phyloP scores from a whole-genome alignment of 306 rosid genomes.

The Prunus davidiana region DNA sequence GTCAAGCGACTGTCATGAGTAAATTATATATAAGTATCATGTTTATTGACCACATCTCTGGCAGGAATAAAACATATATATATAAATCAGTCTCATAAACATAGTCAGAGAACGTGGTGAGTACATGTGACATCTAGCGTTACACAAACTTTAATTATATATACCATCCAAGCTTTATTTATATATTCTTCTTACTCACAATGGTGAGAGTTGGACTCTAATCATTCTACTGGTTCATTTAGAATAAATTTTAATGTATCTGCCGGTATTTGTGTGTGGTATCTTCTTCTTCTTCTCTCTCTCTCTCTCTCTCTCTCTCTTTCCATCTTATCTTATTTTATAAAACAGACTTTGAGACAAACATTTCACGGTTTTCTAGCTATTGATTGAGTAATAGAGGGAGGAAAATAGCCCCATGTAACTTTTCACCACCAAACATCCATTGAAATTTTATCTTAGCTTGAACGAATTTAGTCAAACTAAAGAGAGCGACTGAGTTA shows the following conservation, averaged over 20 bases:
- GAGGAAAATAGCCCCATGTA: not conserved
- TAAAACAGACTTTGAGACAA: not conserved
- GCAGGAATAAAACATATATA: not conserved
- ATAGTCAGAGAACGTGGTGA: not conserved
- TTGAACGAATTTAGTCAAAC: not conserved
- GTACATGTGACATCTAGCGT: not conserved
- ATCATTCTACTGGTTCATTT: not conserved
- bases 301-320: not conserved
- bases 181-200: not conserved
- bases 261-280: not conserved
- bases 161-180: no score
- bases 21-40: not conserved
- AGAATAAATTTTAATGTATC: not conserved
- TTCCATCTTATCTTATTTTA: not conserved
- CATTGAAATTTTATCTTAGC: not conserved
- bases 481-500: not conserved
- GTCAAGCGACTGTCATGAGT: conserved; percentile 32
- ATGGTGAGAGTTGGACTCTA: not conserved
- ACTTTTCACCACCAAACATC: not conserved
- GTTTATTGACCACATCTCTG: not conserved
- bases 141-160: not conserved
- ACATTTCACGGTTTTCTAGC: not conserved
- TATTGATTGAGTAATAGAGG: not conserved
- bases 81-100: not conserved
- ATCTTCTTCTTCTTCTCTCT: not conserved